A percentile compares a stretch with the other conserved stretches of the same genome.
Evolutionary conservation across 306 rosid genomes (phyloP).

Genomic region (Amphicarpaea edgeworthii): DNA sequence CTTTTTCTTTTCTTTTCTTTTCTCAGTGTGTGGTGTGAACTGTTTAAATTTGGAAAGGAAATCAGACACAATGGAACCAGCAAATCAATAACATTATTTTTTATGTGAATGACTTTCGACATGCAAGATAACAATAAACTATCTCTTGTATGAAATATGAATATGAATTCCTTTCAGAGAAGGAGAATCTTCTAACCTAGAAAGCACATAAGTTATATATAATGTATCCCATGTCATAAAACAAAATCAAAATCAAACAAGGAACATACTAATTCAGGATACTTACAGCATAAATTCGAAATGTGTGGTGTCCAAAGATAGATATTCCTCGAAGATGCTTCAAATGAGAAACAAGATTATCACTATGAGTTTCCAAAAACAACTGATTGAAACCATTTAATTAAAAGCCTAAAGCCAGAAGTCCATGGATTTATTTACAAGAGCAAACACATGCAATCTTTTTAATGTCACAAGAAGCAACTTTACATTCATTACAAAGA

Average conservation of each 20-base stretch:
- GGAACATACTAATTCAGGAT: constrained; percentile 39
- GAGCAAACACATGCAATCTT: not conserved
- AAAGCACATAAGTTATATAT: not conserved
- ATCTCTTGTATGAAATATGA: not conserved
- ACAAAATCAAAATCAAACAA: not conserved
- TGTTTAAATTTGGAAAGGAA: not conserved
- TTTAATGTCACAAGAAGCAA: not conserved
- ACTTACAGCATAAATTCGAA: constrained; percentile 79
- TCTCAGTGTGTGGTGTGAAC: not conserved
- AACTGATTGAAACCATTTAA: constrained; percentile 34
- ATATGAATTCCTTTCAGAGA: not conserved
- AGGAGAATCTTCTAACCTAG: not conserved
- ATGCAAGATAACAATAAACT: not conserved
- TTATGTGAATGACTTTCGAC: not conserved
- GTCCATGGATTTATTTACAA: not conserved
- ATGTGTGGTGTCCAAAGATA: constrained; percentile 67
- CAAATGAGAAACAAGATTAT: constrained; percentile 21
- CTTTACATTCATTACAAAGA: too few species aligned
- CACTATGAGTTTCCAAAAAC: constrained; percentile 32
- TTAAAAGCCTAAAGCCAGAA: constrained; percentile 6
- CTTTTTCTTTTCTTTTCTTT: too few species aligned
- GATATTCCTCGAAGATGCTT: constrained; percentile 85
- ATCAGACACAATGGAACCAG: not conserved
- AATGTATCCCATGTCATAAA: not conserved
- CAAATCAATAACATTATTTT: not conserved